Conservation (phyloP, 306 rosid genomes). For the Rosa chinensis region DNA sequence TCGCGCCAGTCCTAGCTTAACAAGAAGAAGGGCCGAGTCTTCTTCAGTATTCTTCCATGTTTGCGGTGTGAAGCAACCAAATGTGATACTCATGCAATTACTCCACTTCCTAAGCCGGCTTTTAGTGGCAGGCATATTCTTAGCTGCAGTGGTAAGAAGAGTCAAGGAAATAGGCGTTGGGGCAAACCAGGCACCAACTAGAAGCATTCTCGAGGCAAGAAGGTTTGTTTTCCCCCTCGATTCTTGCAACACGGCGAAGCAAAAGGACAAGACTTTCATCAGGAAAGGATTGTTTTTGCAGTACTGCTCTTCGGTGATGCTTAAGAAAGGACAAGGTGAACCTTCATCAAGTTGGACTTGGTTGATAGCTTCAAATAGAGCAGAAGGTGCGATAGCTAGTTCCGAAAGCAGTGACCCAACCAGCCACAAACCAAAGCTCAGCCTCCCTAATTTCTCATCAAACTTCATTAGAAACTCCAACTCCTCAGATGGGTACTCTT, state of each 20-base stretch:
- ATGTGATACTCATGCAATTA: slow-evolving; percentile 36
- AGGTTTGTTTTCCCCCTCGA: slow-evolving; percentile 41
- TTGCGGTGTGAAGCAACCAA: slow-evolving; percentile 49
- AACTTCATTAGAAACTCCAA: slow-evolving; percentile 52
- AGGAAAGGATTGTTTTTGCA: slow-evolving; percentile 71
- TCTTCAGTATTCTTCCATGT: slow-evolving; percentile 66
- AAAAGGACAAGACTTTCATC: slow-evolving; percentile 60
- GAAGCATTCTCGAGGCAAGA: slow-evolving; percentile 72
- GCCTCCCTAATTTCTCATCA: slow-evolving; percentile 67
- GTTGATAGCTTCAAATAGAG: slow-evolving; percentile 67
- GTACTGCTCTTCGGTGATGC: slow-evolving; percentile 63
- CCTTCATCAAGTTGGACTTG: slow-evolving; percentile 48
- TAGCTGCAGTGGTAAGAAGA: slow-evolving; percentile 57
- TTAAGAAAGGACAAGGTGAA: slow-evolving; percentile 46
- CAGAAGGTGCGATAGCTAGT: slow-evolving; percentile 56
- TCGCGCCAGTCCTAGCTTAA: slow-evolving; percentile 67
- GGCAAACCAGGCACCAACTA: slow-evolving; percentile 76
- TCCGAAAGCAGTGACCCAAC: slow-evolving; percentile 73
- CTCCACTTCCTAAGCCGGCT: slow-evolving; percentile 59
- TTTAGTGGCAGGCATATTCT: slow-evolving; percentile 41
- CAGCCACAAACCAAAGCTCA: slow-evolving; percentile 70
- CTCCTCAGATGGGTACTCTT: slow-evolving; percentile 60
- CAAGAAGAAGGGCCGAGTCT: slow-evolving; percentile 66
- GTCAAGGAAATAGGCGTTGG: slow-evolving; percentile 58
- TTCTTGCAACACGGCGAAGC: slow-evolving; percentile 54